Evolutionary conservation across 2,329 filamentous ascomycete species (phyloP), one percentile per base, ranked within the genome.

Genomic region (Fusarium oligoseptatum): DNA sequence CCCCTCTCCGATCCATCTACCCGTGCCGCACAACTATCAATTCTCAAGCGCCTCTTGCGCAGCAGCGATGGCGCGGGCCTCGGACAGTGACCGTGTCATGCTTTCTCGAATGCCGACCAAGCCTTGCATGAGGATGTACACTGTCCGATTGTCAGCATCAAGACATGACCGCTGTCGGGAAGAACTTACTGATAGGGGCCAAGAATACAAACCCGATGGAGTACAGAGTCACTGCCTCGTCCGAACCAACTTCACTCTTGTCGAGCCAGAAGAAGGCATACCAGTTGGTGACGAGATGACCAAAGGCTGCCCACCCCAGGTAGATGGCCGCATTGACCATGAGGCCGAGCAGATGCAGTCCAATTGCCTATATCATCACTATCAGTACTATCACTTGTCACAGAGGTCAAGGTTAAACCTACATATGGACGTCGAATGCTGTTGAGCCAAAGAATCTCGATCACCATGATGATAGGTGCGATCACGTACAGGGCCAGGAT

Each of bases 241-340:
- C 80, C 32, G 83, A 83, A 55, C 84, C 84, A 71, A 87, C 83
- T 64, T 84, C 77, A 7, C 81, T 77, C 61, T 84, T 82, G 72
- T 89, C 85, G 62, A 89, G 81, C 84, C 87, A 89, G 80, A 87
- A 89, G 72, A 88, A 88, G 11, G 87, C 81, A 65, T 81, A 83
- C 60, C 83, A 83, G 37, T 84, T 84, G 2, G 87, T 89, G 61
- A 85, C 62, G 29, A 83, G 77, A 72, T 85, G 84, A 27, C 88
- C 88, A 56, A 88, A 78, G 11, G 81, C 82, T 37, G 85, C 87
- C 86, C 86, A 89, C 41, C 80, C 84, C 39, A 90, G 82, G 72
- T 89, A 89, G n/a, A 83, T 74, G 14, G 78, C 83, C 24, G 84
- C 83, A 24, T 83, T 77, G 50, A 83, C 80, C 32, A 86, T 78